Percentiles rank a stretch among this genome's conserved stretches.
phyloP scores from a whole-genome alignment of 306 rosid species.

The Fagus sylvatica region DNA sequence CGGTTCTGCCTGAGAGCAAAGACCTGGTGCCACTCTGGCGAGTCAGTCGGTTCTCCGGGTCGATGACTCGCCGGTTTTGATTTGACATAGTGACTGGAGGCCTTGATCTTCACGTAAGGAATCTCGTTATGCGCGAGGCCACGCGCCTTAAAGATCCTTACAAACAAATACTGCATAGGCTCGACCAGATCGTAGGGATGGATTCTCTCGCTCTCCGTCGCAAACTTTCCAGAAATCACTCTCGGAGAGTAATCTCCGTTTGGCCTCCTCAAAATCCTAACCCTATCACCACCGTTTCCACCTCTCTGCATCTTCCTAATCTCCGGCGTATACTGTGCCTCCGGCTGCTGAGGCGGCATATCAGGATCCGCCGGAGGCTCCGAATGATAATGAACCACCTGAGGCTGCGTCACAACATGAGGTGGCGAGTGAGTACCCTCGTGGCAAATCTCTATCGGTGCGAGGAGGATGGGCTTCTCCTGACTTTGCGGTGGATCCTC shows the following conservation, averaged over 20 bases:
- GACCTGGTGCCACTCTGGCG: slow-evolving; percentile 83
- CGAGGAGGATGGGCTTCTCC: slow-evolving; percentile 45
- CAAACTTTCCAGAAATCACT: slow-evolving; percentile 46
- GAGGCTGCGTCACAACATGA: slow-evolving; percentile 60
- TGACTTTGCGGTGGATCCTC: slow-evolving; percentile 2
- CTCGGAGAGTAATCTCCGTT: slow-evolving; percentile 67
- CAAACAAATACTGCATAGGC: slow-evolving; percentile 84
- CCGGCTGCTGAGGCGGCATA: slow-evolving; percentile 30
- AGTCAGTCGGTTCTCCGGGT: slow-evolving; percentile 60
- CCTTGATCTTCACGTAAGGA: slow-evolving; percentile 61
- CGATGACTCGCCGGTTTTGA: slow-evolving; percentile 54
- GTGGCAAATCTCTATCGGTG: slow-evolving; percentile 33
- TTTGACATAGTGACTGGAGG: slow-evolving; percentile 41
- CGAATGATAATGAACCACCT: slow-evolving; percentile 43
- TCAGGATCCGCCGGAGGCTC: slow-evolving; percentile 42
- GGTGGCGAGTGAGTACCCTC: slow-evolving; percentile 51
- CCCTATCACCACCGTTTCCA: slow-evolving; percentile 47
- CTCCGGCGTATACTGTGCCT: slow-evolving; percentile 47
- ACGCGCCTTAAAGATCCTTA: slow-evolving; percentile 74
- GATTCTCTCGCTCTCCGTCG: slow-evolving; percentile 42
- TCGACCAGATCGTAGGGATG: slow-evolving; percentile 86
- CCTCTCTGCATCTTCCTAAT: slow-evolving; percentile 70
- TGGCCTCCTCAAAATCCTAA: slow-evolving; percentile 56
- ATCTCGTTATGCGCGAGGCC: slow-evolving; percentile 48
- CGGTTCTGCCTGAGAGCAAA: slow-evolving; percentile 59